Base-by-base conservation (phyloP, 169 alveolate genomes). In the Cryptosporidium ubiquitum region DNA sequence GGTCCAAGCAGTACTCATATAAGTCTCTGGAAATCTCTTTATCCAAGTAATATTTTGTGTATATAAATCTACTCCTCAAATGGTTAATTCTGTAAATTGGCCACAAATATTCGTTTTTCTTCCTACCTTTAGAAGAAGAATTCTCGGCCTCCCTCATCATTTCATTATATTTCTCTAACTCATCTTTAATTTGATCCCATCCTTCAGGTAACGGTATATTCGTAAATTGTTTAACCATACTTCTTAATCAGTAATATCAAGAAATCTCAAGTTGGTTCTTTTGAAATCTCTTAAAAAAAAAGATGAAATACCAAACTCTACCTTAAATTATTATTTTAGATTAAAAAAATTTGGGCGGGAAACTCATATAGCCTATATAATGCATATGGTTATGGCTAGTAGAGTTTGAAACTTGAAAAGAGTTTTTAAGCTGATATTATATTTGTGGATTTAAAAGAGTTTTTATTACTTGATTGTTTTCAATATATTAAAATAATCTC, bases 91-190 rank as follows among this genome's bases (percentile, higher is more conserved):
- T 93, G 92, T 95, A 97, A 40, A 98, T 97, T 37, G 99, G 99
- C 99, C 99, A 98, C 29, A 97, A 92, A 35, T 95, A 91, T 92
- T 99, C 99, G 68, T 96, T 95, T 89, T 97, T 97, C 66, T 99
- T 92, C 91, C 97, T 98, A 51, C 99, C 99, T 44, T 97, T 98
- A 57, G 96, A 94, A 51, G 99, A 94, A 70, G 95, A 98, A 66
- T 94, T 95, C 91, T 96, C 99, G n/a, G 97, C 98, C 61, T 97
- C 99, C 85, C 98, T 94, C 98, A 98, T 96, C 91, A 97, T 96
- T 92, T 96, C 94, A 64, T 95, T 92, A 86, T 97, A 94, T 86
- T 98, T 99, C 39, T 91, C 93, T 70, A 98, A 94, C 35, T 97
- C 95, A 44, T 97, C 95, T 79, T 98, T 98, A 35, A 98, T 94